phyloP scores from a whole-genome alignment of 75 land plant species.

The Adiantum capillusveneris region DNA sequence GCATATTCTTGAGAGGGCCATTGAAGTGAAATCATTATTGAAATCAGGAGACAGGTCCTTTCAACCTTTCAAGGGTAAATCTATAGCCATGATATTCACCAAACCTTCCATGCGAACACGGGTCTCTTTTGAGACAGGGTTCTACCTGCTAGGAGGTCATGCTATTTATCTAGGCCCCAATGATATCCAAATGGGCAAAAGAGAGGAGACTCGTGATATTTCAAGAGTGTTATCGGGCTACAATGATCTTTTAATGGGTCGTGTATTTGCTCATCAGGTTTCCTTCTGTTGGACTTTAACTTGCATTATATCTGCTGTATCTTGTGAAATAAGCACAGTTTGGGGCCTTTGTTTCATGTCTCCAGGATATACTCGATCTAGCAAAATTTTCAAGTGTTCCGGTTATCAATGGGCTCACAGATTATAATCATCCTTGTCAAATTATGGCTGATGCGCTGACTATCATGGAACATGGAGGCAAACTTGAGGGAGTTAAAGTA shows the following conservation, averaged over 20 bases:
- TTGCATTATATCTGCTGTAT: not conserved
- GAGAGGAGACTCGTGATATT: constrained; percentile 95
- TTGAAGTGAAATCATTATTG: constrained; percentile 66
- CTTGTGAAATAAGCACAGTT: not conserved
- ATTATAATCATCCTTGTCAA: constrained; percentile 95
- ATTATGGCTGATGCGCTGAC: constrained; percentile 99
- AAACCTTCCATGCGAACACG: constrained; percentile 99
- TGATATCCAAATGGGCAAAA: constrained; percentile 95
- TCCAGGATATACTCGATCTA: constrained; percentile 87
- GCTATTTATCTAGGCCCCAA: constrained; percentile 93
- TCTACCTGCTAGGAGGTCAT: constrained; percentile 88
- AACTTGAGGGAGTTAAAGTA: constrained; percentile 76
- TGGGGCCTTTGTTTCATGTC: not conserved
- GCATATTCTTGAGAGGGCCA: constrained; percentile 68
- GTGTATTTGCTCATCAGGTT: constrained; percentile 93
- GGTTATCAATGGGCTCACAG: constrained; percentile 88
- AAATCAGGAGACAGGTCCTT: constrained; percentile 80
- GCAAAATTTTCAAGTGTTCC: constrained; percentile 81
- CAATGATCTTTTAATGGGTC: constrained; percentile 92
- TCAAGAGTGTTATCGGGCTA: constrained; percentile 92
- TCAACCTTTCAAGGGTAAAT: constrained; percentile 80
- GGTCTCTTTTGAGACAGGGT: constrained; percentile 98
- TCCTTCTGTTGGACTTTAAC: not conserved
- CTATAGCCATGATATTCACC: constrained; percentile 97
- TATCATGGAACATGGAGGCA: constrained; percentile 79